Conservation (phyloP, 2,329 filamentous ascomycete species). For the Venturia asperata region DNA sequence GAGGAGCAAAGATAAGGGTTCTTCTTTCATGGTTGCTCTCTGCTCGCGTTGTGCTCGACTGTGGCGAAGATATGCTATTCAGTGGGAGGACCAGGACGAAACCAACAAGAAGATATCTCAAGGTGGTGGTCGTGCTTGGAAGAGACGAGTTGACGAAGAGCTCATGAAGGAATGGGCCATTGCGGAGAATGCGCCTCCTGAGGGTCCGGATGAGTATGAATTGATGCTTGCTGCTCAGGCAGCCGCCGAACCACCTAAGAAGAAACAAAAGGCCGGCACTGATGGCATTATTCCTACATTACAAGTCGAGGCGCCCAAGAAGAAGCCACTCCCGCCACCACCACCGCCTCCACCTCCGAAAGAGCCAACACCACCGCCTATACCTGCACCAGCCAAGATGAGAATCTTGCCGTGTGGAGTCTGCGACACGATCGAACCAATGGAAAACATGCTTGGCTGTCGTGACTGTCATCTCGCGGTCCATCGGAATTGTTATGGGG, state of each 20-base stretch:
- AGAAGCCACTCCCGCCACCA: conserved; percentile 29
- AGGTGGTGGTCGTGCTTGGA: conserved; percentile 74
- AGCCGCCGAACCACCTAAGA: conserved; percentile 49
- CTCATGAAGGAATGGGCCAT: conserved; percentile 66
- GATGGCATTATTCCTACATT: conserved; percentile 44
- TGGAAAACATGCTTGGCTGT: conserved; percentile 69
- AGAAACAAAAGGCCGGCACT: conserved; percentile 48
- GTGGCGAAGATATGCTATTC: conserved; percentile 92
- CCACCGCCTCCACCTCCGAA: conserved; percentile 38
- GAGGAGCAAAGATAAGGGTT: conserved; percentile 68
- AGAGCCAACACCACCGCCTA: conserved; percentile 46
- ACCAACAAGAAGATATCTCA: conserved; percentile 78
- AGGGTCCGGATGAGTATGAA: conserved; percentile 4
- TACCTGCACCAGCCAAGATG: conserved; percentile 67
- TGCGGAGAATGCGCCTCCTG: conserved; percentile 47
- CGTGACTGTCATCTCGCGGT: conserved; percentile 85
- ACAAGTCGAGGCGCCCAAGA: conserved; percentile 36
- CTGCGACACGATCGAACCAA: conserved; percentile 65
- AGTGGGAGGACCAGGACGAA: conserved; percentile 92
- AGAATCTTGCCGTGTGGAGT: conserved; percentile 77
- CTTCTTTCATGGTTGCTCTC: conserved; percentile 69
- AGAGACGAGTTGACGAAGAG: conserved; percentile 86
- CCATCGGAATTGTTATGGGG: conserved; percentile 87
- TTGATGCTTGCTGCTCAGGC: conserved; percentile 12
- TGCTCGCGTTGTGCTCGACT: conserved; percentile 86